Evolutionary conservation across 441 rosid species (phyloP).

Genomic region (Theobroma grandiflorum): DNA sequence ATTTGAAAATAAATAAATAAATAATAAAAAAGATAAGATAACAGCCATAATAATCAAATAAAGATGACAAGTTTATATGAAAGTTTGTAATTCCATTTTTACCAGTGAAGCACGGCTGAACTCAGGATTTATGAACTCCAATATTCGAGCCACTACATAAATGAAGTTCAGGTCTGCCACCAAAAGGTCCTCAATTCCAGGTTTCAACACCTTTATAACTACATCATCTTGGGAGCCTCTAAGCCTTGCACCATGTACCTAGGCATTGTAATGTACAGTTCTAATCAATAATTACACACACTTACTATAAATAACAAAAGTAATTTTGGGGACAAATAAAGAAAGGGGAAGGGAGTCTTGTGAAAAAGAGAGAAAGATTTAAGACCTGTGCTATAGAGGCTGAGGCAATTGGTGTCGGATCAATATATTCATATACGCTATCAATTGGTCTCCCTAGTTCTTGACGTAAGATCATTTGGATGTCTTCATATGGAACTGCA

Average conservation of each 20-base stretch:
- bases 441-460: conserved; percentile 93
- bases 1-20: not conserved
- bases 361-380: conserved; percentile 18
- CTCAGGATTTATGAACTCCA: conserved; percentile 94
- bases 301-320: not conserved
- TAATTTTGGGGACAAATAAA: not conserved
- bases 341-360: not conserved
- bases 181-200: conserved; percentile 90
- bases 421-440: conserved; percentile 82
- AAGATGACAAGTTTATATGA: conserved; percentile 21
- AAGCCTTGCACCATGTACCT: conserved; percentile 98
- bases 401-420: conserved; percentile 92
- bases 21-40: not conserved
- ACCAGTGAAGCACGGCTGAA: conserved; percentile 93
- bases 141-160: conserved; percentile 84
- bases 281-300: conserved; percentile 23
- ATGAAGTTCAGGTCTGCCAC: conserved; percentile 96
- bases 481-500: conserved; percentile 75
- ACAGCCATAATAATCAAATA: conserved; percentile 21
- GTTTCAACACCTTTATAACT: conserved; percentile 94
- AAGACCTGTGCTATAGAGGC: conserved; percentile 96
- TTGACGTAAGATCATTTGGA: conserved; percentile 78
- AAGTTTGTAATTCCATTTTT: conserved; percentile 34
- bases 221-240: conserved; percentile 89
- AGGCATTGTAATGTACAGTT: conserved; percentile 31